A percentile compares a stretch with the other conserved stretches of the same genome.
Evolutionary conservation across 177 flowering plant species (phyloP).

Genomic region (Vitis hybrid): DNA sequence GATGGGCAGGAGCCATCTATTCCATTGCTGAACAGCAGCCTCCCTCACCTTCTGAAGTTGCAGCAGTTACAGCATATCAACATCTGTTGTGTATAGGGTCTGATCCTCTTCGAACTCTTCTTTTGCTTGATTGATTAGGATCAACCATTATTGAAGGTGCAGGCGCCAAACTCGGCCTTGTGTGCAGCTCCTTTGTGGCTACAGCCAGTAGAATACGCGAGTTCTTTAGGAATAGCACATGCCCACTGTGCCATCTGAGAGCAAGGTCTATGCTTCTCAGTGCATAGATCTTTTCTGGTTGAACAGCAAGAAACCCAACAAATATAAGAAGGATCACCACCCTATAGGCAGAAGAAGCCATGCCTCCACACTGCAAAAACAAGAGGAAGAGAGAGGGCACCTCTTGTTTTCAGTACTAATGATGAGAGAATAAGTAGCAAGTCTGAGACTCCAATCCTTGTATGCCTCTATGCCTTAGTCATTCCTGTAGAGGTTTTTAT

Average conservation of each 20-base stretch:
- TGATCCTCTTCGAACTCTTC: slow-evolving; percentile 66
- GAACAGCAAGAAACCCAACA: slow-evolving; percentile 33
- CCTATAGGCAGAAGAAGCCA: slow-evolving; percentile 32
- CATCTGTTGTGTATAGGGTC: slow-evolving; percentile 84
- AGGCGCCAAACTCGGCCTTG: slow-evolving; percentile 32
- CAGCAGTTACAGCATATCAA: slow-evolving; percentile 21
- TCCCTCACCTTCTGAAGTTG: neutral
- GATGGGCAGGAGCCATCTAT: slow-evolving; percentile 6
- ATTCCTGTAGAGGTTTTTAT: slow-evolving; percentile 24
- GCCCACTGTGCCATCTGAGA: slow-evolving; percentile 33
- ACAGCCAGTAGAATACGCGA: slow-evolving; percentile 19
- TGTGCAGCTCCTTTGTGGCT: slow-evolving; percentile 25
- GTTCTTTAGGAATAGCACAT: slow-evolving; percentile 5
- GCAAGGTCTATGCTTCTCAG: slow-evolving; percentile 37
- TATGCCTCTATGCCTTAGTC: neutral
- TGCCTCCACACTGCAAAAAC: slow-evolving; percentile 15
- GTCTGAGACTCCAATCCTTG: slow-evolving; percentile 14
- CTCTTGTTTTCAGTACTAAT: slow-evolving; percentile 16
- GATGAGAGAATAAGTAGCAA: slow-evolving; percentile 12
- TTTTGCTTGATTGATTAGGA: slow-evolving; percentile 57
- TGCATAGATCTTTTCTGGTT: slow-evolving; percentile 36
- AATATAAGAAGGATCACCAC: slow-evolving; percentile 28
- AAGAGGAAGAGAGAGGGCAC: slow-evolving; percentile 12
- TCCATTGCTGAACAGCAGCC: slow-evolving; percentile 1
- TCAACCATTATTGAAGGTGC: slow-evolving; percentile 41